Base-by-base conservation (phyloP, 148 eudicot species). In the Bassia scoparia region DNA sequence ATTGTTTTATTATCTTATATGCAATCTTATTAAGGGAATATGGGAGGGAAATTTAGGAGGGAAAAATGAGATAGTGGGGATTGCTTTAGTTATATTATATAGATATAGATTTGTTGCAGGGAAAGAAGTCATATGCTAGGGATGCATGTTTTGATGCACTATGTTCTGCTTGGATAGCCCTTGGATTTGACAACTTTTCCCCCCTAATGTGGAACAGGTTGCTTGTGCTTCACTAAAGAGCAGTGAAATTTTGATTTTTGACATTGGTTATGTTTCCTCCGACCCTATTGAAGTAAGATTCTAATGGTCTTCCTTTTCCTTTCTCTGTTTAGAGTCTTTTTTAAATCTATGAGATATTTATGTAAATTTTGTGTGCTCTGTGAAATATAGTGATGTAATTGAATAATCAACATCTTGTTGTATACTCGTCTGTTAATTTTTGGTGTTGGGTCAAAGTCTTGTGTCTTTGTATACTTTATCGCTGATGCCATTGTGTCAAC, bases 201-300 rank as follows among this genome's bases (percentile, higher is more conserved):
- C 62, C 30, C 35, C 30, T 70, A 67, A 80, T 58, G 58, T 71
- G 35, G 23, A 56, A 48, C 88, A 94, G 98, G 89, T 94, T 79
- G 98, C 96, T 41, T 94, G 98, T 80, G 81, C 97, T 55, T 85
- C 97, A 68, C 76, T 73, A 76, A 88, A 73, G 71, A 84, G 84
- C 65, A 81, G 83, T 78, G 92, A 86, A 76, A 75, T 91, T 38
- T 80, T 62, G 53, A 88, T 94, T 66, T 94, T 81, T 74, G 98
- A 94, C 80, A 86, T 94, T 74, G 93, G 93, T 35, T 91, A 84
- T 72, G 74, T 83, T 75, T 89, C 96, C 63, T 79, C 91, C 5
- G 85, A 91, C 64, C 98, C 98, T 20, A 70, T 83, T 76, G 87
- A 89, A 80, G 98, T 88, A 82, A 81, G 87, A 71, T 74, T 73